Percentiles rank a stretch among this genome's conserved stretches.
Conservation (phyloP, 1,139 yeast genomes). For the Geotrichum restrictum region DNA sequence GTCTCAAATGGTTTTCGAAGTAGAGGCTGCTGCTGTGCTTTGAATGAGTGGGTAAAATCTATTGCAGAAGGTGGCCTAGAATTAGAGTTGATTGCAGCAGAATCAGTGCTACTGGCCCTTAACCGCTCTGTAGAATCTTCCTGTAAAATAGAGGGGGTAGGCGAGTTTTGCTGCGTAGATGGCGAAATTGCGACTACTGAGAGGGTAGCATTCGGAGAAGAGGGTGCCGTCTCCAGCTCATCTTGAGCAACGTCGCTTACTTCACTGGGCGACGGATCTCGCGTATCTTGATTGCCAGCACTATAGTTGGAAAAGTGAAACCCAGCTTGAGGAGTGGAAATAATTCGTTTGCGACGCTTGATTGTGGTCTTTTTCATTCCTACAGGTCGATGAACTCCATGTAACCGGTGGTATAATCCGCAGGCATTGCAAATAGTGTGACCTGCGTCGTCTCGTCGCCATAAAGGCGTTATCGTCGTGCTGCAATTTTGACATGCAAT, state of each 20-base stretch:
- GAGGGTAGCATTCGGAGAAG: conserved; percentile 6
- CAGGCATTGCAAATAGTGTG: conserved; percentile 85
- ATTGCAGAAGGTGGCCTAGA: conserved; percentile 26
- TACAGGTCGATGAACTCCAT: conserved; percentile 75
- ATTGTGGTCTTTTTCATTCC: conserved; percentile 69
- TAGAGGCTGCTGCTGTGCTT: conserved; percentile 12
- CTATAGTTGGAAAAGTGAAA: conserved; percentile 16
- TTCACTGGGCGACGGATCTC: not conserved
- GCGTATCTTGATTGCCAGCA: not conserved
- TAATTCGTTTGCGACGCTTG: conserved; percentile 61
- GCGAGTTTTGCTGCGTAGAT: not conserved
- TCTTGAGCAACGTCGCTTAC: conserved; percentile 5
- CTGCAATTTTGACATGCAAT: conserved; percentile 79
- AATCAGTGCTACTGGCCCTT: conserved; percentile 1
- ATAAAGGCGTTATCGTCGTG: conserved; percentile 81
- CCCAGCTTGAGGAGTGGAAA: conserved; percentile 17
- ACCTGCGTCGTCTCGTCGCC: conserved; percentile 81
- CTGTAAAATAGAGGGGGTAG: not conserved
- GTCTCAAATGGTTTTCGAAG: not conserved
- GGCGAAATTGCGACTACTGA: not conserved
- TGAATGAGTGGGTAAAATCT: conserved; percentile 36
- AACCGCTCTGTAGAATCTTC: not conserved
- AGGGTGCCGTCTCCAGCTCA: conserved; percentile 8
- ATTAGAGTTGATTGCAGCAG: not conserved
- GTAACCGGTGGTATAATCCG: conserved; percentile 73